Conservation (phyloP, 441 rosid genomes). For the Breynia disticha region DNA sequence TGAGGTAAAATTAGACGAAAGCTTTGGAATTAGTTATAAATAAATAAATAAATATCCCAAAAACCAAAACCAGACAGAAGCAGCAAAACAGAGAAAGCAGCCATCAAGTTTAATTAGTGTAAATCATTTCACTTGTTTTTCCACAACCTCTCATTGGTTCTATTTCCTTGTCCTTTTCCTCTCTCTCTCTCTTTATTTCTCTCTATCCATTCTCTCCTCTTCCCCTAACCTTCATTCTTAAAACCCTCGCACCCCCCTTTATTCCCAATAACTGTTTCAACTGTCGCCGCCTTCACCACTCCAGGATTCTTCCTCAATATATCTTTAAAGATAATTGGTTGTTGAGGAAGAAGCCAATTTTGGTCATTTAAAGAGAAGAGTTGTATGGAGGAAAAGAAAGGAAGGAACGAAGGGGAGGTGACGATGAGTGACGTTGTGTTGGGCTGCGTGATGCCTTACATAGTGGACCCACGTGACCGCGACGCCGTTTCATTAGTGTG, state of each 20-base stretch:
- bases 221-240: neutral
- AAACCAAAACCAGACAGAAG: too few relatives aligned
- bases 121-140: neutral
- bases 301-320: too few relatives aligned
- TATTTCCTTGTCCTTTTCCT: constrained; percentile 6
- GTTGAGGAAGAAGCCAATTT: too few relatives aligned
- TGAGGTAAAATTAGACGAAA: too few relatives aligned
- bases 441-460: constrained; percentile 52
- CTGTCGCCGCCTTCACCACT: too few relatives aligned
- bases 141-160: constrained; percentile 14
- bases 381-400: constrained; percentile 23
- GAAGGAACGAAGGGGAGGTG: constrained; percentile 15
- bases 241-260: too few relatives aligned
- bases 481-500: constrained; percentile 75
- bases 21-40: too few relatives aligned
- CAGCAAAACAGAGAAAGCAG: too few relatives aligned
- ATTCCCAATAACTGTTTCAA: too few relatives aligned
- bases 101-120: neutral
- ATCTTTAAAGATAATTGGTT: too few relatives aligned
- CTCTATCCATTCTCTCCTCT: neutral
- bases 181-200: neutral
- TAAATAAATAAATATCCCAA: too few relatives aligned
- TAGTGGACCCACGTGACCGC: constrained; percentile 60
- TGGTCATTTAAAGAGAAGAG: too few relatives aligned
- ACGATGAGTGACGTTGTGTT: constrained; percentile 48